Evolutionary conservation across 345 rosid genomes (phyloP), one percentile per base, ranked within the genome.

Genomic region (Trapa bicornis): DNA sequence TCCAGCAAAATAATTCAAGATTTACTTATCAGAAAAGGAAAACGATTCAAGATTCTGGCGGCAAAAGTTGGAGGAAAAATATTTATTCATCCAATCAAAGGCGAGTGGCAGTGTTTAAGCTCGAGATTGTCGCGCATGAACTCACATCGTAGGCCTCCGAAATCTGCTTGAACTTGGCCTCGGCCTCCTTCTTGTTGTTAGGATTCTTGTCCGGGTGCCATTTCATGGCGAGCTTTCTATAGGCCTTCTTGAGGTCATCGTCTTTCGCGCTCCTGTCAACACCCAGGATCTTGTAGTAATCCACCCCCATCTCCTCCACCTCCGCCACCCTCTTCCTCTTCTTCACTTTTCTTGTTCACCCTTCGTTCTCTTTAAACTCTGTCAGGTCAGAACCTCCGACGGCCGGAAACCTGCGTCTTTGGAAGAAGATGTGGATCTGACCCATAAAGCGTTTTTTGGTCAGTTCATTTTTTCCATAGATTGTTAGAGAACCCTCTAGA

Each of bases 131-230:
- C 6, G 8, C 15, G 15, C 52, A 29, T 12, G 38, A 11, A 43
- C 35, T 32, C 37, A 81, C 97, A 83, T 91, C 97, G 68, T 91
- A 91, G 29, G 97, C 92, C 65, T 88, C 92, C 43, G 97, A 91
- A 76, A 91, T 88, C 67, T 84, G 88, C 75, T 91, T 91, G 92
- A 91, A 91, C 71, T 88, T 88, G 5, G 91, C 84, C 75, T 91
- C 97, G 39, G 97, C 97, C 7, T 81, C 87, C 22, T 88, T 88
- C 69, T 88, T 91, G 71, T 82, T 88, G 60, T 72, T 86, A 6
- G 95, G 97, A 79, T 91, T 91, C 83, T 91, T 91, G 74, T 91
- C 97, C 54, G 96, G 97, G 68, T 91, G 97, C 96, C 97, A 88
- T 63, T 86, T 88, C 92, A 88, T 88, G 50, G 97, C 97, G 37